These are phyloP conservation scores for Primulina eburnea DNA, from an alignment of 257 asterid genomes.

Conservation along the genomic window DNA sequence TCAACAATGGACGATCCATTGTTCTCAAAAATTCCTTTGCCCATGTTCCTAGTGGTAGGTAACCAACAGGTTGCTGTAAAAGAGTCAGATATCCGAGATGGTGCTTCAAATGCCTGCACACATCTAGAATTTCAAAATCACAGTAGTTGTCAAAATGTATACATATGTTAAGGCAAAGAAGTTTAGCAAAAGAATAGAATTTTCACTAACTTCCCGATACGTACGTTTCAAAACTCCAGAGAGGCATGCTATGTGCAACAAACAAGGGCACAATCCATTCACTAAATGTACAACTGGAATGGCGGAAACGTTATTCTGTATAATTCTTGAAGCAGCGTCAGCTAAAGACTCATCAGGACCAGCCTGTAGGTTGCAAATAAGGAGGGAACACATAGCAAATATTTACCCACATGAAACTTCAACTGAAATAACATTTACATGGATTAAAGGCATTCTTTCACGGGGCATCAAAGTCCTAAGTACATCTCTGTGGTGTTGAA, in stretches of 20 bases:
- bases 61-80: conserved; percentile 57
- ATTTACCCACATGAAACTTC: not conserved
- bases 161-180: not conserved
- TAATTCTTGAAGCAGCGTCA: conserved; percentile 47
- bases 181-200: not conserved
- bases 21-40: conserved; percentile 35
- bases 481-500: conserved; percentile 35
- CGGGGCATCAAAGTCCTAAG: conserved; percentile 26
- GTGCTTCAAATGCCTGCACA: conserved; percentile 51
- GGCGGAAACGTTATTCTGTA: conserved; percentile 55
- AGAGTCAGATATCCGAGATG: conserved; percentile 51
- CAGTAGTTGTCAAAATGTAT: conserved; percentile 11
- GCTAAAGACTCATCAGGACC: conserved; percentile 68
- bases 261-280: conserved; percentile 44
- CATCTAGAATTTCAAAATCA: conserved; percentile 34
- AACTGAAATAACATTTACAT: conserved; percentile 34
- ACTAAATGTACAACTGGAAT: conserved; percentile 51
- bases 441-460: conserved; percentile 53
- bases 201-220: conserved; percentile 20
- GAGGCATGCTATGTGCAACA: conserved; percentile 55
- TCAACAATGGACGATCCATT: conserved; percentile 38
- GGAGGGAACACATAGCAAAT: not conserved
- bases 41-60: conserved; percentile 64
- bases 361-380: conserved; percentile 40
- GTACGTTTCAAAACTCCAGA: conserved; percentile 49